phyloP scores from a whole-genome alignment of 495 filamentous ascomycete genomes.

The Aspergillus sclerotioniger region DNA sequence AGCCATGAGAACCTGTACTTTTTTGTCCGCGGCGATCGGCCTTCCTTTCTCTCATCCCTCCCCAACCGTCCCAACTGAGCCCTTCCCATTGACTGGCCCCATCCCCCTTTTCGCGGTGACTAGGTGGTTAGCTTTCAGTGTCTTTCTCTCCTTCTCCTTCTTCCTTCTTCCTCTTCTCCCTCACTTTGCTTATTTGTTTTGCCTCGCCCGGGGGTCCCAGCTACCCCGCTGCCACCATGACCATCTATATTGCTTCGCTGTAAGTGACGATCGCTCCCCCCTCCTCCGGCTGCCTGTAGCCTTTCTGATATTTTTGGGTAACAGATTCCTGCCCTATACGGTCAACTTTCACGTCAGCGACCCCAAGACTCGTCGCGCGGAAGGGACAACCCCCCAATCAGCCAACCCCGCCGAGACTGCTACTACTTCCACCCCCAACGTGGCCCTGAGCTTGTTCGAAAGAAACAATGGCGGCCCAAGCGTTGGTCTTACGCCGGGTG shows the following conservation, averaged over 20 bases:
- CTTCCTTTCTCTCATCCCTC: background rate
- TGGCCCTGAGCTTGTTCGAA: constrained; percentile 39
- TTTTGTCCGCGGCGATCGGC: background rate
- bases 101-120: constrained; percentile 20
- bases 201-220: constrained; percentile 20
- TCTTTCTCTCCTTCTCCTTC: background rate
- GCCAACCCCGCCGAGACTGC: constrained; percentile 28
- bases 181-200: constrained; percentile 24
- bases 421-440: constrained; percentile 38
- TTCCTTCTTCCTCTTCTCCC: constrained; percentile 7
- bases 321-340: constrained; percentile 86
- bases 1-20: constrained; percentile 32
- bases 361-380: constrained; percentile 24
- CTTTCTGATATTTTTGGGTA: background rate
- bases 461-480: constrained; percentile 39
- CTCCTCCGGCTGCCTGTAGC: constrained; percentile 10
- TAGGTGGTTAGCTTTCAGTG: background rate
- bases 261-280: constrained; percentile 44
- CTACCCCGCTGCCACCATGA: constrained; percentile 55
- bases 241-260: constrained; percentile 81
- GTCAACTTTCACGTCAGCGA: constrained; percentile 64
- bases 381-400: constrained; percentile 29
- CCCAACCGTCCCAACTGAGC: background rate
- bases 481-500: constrained; percentile 51
- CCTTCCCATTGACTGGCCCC: constrained; percentile 28